phyloP scores from a whole-genome alignment of 2,329 filamentous ascomycete species.

The Tolypocladium album region DNA sequence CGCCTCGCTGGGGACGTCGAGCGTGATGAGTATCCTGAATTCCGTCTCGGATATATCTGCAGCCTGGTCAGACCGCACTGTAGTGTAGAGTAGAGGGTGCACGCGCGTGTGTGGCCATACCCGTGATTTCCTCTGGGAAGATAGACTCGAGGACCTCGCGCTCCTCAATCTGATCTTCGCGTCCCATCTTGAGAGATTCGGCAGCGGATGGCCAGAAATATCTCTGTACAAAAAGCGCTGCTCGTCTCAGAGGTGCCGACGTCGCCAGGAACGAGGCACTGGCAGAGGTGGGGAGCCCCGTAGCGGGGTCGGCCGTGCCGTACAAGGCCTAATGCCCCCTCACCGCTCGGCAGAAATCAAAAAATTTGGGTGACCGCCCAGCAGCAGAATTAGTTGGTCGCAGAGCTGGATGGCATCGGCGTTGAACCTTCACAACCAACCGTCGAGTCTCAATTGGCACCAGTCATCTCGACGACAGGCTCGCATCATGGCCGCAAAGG shows the following conservation, averaged over 20 bases:
- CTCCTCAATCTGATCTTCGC: slow-evolving; percentile 90
- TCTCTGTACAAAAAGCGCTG: neutral
- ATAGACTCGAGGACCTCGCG: slow-evolving; percentile 96
- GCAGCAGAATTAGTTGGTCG: neutral
- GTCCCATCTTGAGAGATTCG: slow-evolving; percentile 37
- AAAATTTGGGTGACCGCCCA: slow-evolving; percentile 8
- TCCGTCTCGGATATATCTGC: slow-evolving; percentile 82
- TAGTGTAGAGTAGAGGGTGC: neutral
- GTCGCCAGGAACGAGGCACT: slow-evolving; percentile 2
- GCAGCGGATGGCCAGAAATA: neutral
- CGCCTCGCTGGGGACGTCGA: slow-evolving; percentile 64
- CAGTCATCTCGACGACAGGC: neutral
- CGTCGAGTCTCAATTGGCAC: neutral
- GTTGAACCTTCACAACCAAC: neutral
- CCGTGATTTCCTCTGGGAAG: slow-evolving; percentile 94
- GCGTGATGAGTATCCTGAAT: slow-evolving; percentile 74
- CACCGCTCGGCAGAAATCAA: slow-evolving; percentile 24
- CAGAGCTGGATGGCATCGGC: neutral
- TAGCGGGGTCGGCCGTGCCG: slow-evolving; percentile 15
- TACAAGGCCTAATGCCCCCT: slow-evolving; percentile 12
- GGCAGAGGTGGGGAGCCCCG: slow-evolving; percentile 8
- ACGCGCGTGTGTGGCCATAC: slow-evolving; percentile 29
- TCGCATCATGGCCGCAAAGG: slow-evolving; percentile 36
- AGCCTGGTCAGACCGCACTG: neutral
- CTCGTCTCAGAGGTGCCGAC: neutral